A percentile compares a stretch with the other conserved stretches of the same genome.
Evolutionary conservation across 78 protist genomes (phyloP).

Genomic region (Dictyostelium firmibasis): DNA sequence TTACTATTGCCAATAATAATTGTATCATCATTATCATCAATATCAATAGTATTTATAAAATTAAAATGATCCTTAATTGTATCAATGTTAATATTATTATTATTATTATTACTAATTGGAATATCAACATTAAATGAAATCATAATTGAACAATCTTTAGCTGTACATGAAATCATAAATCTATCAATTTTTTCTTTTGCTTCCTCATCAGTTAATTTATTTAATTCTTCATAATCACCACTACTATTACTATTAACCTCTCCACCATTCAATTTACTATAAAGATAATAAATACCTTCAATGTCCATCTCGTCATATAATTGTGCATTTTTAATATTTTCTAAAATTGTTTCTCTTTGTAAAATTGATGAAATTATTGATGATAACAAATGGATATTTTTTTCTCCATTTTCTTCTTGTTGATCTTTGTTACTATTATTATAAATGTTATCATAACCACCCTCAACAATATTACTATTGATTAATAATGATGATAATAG

Average conservation of each 20-base stretch:
- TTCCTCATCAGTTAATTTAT: neutral
- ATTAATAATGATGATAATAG: neutral
- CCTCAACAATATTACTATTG: neutral
- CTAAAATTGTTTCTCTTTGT: neutral
- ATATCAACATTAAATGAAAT: neutral
- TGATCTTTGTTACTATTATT: neutral
- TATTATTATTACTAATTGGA: neutral
- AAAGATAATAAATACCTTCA: slow-evolving; percentile 38
- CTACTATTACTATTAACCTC: neutral
- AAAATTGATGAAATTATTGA: neutral
- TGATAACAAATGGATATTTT: neutral
- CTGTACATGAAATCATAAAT: slow-evolving; percentile 48
- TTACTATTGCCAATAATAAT: too few relatives aligned
- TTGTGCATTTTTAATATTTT: slow-evolving; percentile 15
- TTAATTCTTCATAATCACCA: neutral
- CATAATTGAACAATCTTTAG: slow-evolving; percentile 71
- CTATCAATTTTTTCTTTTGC: neutral
- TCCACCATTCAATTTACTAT: slow-evolving; percentile 4
- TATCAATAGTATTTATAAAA: neutral
- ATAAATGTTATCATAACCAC: neutral
- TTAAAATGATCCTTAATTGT: neutral
- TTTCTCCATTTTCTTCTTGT: neutral
- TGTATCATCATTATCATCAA: neutral
- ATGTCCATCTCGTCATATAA: slow-evolving; percentile 28
- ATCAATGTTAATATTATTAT: neutral